A percentile compares a stretch with the other conserved stretches of the same genome.
Conservation (phyloP, 371 early-diverging fungal genomes). For the Phascolomyces articulosus region DNA sequence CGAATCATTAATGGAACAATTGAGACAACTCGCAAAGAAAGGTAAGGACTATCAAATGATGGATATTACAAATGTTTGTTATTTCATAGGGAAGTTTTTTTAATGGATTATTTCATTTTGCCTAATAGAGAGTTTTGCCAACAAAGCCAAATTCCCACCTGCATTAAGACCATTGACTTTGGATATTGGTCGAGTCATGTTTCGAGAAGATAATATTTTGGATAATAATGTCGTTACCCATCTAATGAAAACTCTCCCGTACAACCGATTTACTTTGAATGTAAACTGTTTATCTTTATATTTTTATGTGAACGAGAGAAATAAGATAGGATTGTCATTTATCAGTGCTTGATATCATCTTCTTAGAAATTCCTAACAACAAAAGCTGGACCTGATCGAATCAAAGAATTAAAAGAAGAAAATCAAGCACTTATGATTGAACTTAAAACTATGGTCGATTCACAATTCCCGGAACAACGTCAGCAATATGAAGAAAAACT, state of each 20-base stretch:
- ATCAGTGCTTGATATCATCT: no score
- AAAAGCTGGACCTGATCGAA: constrained; percentile 38
- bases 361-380: constrained; percentile 46
- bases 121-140: constrained; percentile 31
- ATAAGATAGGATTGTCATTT: background rate
- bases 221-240: constrained; percentile 47
- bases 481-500: constrained; percentile 29
- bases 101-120: background rate
- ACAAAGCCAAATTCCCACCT: constrained; percentile 52
- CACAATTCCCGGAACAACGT: constrained; percentile 43
- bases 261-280: constrained; percentile 52
- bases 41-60: constrained; percentile 19
- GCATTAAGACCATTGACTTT: constrained; percentile 46
- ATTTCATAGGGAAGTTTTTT: background rate
- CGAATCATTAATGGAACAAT: constrained; percentile 25
- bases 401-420: constrained; percentile 42
- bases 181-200: constrained; percentile 42
- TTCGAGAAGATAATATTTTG: constrained; percentile 35
- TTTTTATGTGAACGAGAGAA: no score
- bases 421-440: constrained; percentile 31
- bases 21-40: constrained; percentile 19
- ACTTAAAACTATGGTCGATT: constrained; percentile 36
- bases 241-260: constrained; percentile 55
- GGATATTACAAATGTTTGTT: no score
- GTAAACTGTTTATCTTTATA: constrained; percentile 24